Percentiles rank a stretch among this genome's conserved stretches.
phyloP scores from a whole-genome alignment of 1,284 basidiomycete species.

The Schizopora paradoxa region DNA sequence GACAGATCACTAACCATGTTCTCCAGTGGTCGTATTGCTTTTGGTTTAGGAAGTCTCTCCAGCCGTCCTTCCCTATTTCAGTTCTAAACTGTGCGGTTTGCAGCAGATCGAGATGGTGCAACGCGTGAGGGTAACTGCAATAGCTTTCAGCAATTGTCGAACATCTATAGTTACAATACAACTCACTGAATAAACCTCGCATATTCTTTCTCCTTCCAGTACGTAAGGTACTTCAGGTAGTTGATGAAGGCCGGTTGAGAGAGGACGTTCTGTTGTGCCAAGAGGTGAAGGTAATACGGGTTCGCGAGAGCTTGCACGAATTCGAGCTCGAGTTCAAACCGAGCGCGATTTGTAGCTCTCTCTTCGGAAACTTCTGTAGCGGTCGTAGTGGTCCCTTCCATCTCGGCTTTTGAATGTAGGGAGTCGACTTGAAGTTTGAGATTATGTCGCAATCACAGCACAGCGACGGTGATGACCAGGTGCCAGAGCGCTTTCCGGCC shows the following conservation, averaged over 20 bases:
- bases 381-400: too few species aligned
- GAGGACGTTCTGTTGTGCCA: conserved; percentile 82
- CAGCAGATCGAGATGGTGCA: conserved; percentile 78
- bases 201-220: conserved; percentile 88
- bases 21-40: conserved; percentile 85
- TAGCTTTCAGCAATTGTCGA: too few species aligned
- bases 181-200: conserved; percentile 84
- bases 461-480: too few species aligned
- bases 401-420: too few species aligned
- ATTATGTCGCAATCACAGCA: too few species aligned
- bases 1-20: conserved; percentile 51
- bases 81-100: conserved; percentile 69
- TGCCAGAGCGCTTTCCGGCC: too few species aligned
- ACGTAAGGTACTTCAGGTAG: conserved; percentile 80
- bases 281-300: conserved; percentile 84
- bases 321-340: conserved; percentile 92
- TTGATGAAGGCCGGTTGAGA: conserved; percentile 83
- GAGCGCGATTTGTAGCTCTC: conserved; percentile 69
- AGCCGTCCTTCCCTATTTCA: conserved; percentile 74
- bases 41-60: conserved; percentile 70
- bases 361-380: too few species aligned
- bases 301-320: conserved; percentile 96
- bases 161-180: background rate
- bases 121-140: conserved; percentile 73
- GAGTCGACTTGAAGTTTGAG: too few species aligned